Base-by-base conservation (phyloP, 108 stramenopile species). In the Nitzschia inconspicua region DNA sequence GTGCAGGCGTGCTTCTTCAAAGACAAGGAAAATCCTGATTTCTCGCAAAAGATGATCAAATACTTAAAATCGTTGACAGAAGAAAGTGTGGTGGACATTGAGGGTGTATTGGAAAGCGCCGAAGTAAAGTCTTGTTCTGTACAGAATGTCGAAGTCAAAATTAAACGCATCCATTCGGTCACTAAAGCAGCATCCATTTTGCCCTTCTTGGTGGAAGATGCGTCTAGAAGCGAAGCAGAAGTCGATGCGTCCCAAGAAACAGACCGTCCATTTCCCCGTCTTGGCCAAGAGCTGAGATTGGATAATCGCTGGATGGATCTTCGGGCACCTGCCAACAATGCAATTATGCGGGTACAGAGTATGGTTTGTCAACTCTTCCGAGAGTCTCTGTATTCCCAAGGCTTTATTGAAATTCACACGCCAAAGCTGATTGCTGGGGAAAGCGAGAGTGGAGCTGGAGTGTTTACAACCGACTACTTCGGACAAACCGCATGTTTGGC, bases 401-500 rank as follows among this genome's bases (percentile, higher is more conserved):
- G 83, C 0, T 98, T 98, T 68, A 63, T 83, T 29, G 97, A 98
- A 75, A 98, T 98, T 20, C 94, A 94, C 51, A 94, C 95, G 2
- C 97, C 97, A 37, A 98, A 98, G 71, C 60, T 98, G 29, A 94
- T 98, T 63, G 89, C 89, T 2, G 97, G 97, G 47, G 96, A 98
- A 72, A 87, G 84, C 62, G 97, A 98, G 66, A 88, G 88, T 61
- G 97, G 97, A 13, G 91, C 95, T 10, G 97, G 94, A 19, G 97
- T 98, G 14, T 98, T 98, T 57, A 95, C 83, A 6, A 98, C 97
- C 7, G 96, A 98, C 63, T 98, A 98, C 66, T 98, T 98, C 56
- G 97, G 96, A 24, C 72, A 76, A 41, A 85, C 82, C 3, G 97
- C 96, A 0, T 98, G 97, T 78, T 82, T 98, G 51, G 97, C 97